Evolutionary conservation across 2,329 filamentous ascomycete genomes (phyloP).

Genomic region (Hypoxylon sp.): DNA sequence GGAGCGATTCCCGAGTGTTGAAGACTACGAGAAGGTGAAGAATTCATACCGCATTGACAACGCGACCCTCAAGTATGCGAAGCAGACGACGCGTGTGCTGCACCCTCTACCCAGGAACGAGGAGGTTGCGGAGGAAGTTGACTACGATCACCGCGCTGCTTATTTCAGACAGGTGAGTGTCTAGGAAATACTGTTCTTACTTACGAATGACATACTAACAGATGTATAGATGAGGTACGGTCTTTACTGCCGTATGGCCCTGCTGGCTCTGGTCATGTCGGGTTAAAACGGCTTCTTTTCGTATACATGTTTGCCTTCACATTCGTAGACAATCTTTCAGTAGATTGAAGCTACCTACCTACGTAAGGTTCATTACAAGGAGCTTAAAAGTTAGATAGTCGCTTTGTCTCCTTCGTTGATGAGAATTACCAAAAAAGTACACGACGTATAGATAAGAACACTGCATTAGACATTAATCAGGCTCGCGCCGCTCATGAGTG

Average conservation of each 20-base stretch:
- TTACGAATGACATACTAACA: conserved; percentile 58
- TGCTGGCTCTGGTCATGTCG: conserved; percentile 92
- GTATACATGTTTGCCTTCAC: conserved; percentile 12
- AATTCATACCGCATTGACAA: conserved; percentile 92
- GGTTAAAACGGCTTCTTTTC: conserved; percentile 46
- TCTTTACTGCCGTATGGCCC: conserved; percentile 96
- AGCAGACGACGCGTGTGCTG: conserved; percentile 93
- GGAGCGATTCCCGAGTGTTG: conserved; percentile 88
- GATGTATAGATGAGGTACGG: conserved; percentile 89
- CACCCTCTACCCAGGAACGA: conserved; percentile 94
- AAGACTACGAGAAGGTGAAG: conserved; percentile 89
- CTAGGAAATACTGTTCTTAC: not conserved
- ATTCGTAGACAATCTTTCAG: conserved; percentile 40
- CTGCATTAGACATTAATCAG: conserved; percentile 50
- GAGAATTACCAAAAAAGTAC: conserved; percentile 44
- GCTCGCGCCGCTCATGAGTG: conserved; percentile 55
- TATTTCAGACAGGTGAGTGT: conserved; percentile 97
- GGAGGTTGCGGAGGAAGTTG: conserved; percentile 95
- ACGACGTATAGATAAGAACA: conserved; percentile 52
- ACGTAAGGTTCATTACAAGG: conserved; percentile 23
- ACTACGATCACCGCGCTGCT: conserved; percentile 95
- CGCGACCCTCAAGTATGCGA: conserved; percentile 88
- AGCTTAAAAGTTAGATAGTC: conserved; percentile 45
- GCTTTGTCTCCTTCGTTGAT: conserved; percentile 39
- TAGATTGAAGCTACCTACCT: conserved; percentile 33